Evolutionary conservation across 306 rosid species (phyloP).

Genomic region (Medicago lupulina): DNA sequence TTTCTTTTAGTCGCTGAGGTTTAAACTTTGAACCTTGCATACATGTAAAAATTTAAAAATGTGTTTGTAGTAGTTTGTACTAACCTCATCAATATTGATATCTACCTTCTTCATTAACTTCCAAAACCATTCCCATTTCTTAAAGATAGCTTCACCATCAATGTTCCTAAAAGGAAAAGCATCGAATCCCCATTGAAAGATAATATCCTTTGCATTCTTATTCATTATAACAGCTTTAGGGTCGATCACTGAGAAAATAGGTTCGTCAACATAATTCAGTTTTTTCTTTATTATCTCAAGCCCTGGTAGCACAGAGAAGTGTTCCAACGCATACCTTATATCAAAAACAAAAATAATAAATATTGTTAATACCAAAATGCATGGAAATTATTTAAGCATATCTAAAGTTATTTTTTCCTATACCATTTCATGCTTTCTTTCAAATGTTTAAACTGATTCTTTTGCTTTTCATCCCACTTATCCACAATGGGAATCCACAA

Average conservation of each 20-base stretch:
- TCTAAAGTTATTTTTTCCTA: not conserved
- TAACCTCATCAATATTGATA: constrained; percentile 15
- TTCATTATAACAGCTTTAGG: constrained; percentile 34
- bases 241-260: constrained; percentile 35
- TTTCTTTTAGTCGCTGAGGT: no score
- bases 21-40: no score
- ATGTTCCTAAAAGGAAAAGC: constrained; percentile 47
- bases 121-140: constrained; percentile 50
- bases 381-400: no score
- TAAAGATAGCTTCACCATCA: constrained; percentile 28
- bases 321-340: constrained; percentile 34
- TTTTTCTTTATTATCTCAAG: not conserved
- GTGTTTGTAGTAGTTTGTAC: not conserved
- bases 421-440: constrained; percentile 38
- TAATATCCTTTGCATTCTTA: constrained; percentile 34
- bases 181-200: constrained; percentile 47
- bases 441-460: not conserved
- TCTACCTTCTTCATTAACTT: constrained; percentile 36
- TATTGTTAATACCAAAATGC: not conserved
- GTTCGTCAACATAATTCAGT: constrained; percentile 11
- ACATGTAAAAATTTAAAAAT: no score
- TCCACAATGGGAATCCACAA: constrained; percentile 47
- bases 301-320: constrained; percentile 35
- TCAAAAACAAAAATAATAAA: not conserved
- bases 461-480: not conserved